phyloP scores from a whole-genome alignment of 75 land plant genomes.

The Sequoia sempervirens region DNA sequence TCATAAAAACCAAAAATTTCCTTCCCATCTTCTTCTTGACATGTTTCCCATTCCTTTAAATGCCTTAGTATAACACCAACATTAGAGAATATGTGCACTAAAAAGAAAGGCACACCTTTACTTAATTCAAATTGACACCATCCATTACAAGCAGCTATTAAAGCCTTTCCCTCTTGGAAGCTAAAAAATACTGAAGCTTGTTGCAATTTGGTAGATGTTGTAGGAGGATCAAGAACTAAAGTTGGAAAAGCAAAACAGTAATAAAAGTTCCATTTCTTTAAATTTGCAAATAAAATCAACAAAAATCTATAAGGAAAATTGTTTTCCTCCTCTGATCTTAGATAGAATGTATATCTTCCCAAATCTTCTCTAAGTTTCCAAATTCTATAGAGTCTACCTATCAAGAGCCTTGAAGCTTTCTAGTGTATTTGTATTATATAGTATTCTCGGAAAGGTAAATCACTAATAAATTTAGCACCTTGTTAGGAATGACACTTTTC shows the following conservation, averaged over 20 bases:
- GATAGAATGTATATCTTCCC: slow-evolving; percentile 85
- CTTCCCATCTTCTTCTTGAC: slow-evolving; percentile 56
- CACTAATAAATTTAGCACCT: too few relatives aligned
- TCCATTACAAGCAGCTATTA: slow-evolving; percentile 62
- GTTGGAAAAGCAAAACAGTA: slow-evolving; percentile 97
- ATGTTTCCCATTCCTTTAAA: slow-evolving; percentile 67
- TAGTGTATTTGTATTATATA: too few relatives aligned
- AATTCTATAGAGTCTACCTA: too few relatives aligned
- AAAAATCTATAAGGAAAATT: slow-evolving; percentile 73
- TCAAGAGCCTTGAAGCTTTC: too few relatives aligned
- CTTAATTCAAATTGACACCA: slow-evolving; percentile 73
- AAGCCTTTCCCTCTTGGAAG: slow-evolving; percentile 67
- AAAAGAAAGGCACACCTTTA: slow-evolving; percentile 79
- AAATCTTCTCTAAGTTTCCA: too few relatives aligned
- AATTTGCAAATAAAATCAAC: slow-evolving; percentile 85
- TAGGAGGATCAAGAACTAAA: slow-evolving; percentile 78
- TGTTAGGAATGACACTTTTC: too few relatives aligned
- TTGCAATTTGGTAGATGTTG: slow-evolving; percentile 37
- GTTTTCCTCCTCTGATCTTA: slow-evolving; percentile 67
- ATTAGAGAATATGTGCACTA: slow-evolving; percentile 51
- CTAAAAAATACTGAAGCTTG: slow-evolving; percentile 63
- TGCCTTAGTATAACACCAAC: slow-evolving; percentile 43
- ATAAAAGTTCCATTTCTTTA: slow-evolving; percentile 87
- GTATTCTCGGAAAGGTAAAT: too few relatives aligned
- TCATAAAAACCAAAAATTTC: slow-evolving; percentile 92